These are phyloP conservation scores for Moesziomyces globuligerus DNA, from an alignment of 1,284 basidiomycete species.

Conservation along the genomic window DNA sequence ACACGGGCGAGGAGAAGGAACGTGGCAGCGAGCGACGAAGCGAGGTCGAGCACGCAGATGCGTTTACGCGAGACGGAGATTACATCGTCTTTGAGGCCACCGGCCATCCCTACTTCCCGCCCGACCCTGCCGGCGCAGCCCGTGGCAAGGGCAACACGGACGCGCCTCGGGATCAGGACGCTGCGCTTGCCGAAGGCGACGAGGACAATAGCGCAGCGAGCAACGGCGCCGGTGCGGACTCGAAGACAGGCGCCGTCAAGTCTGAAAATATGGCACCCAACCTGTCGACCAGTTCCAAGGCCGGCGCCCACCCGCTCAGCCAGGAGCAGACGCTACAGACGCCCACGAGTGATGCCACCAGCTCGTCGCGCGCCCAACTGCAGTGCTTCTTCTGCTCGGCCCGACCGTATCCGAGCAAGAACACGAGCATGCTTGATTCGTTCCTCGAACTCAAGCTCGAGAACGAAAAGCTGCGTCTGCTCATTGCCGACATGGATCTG, in stretches of 20 bases:
- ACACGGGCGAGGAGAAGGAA: slow-evolving; percentile 38
- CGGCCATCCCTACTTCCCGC: slow-evolving; percentile 57
- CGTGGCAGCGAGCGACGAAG: slow-evolving; percentile 25
- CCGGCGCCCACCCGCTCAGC: slow-evolving; percentile 30
- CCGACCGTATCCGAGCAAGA: slow-evolving; percentile 59
- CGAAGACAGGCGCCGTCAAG: slow-evolving; percentile 25
- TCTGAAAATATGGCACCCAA: slow-evolving; percentile 27
- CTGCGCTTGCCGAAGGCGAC: slow-evolving; percentile 2
- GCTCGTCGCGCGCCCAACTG: slow-evolving; percentile 21
- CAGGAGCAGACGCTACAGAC: slow-evolving; percentile 41
- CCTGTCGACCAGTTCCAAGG: slow-evolving; percentile 22
- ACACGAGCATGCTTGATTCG: slow-evolving; percentile 60
- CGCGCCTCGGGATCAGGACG: slow-evolving; percentile 12
- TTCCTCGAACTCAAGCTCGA: slow-evolving; percentile 65
- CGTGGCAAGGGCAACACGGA: slow-evolving; percentile 7
- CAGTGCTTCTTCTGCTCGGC: slow-evolving; percentile 62
- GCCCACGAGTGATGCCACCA: slow-evolving; percentile 36
- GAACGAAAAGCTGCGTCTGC: slow-evolving; percentile 57
- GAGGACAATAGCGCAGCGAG: slow-evolving; percentile 4
- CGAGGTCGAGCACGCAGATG: slow-evolving; percentile 37
- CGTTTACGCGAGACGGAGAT: slow-evolving; percentile 44
- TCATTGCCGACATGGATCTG: slow-evolving; percentile 49
- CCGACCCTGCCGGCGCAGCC: slow-evolving; percentile 16
- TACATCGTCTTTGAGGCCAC: slow-evolving; percentile 62
- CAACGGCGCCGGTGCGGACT: slow-evolving; percentile 9